phyloP scores from a whole-genome alignment of 345 rosid species.

The Boechera divaricarpa region DNA sequence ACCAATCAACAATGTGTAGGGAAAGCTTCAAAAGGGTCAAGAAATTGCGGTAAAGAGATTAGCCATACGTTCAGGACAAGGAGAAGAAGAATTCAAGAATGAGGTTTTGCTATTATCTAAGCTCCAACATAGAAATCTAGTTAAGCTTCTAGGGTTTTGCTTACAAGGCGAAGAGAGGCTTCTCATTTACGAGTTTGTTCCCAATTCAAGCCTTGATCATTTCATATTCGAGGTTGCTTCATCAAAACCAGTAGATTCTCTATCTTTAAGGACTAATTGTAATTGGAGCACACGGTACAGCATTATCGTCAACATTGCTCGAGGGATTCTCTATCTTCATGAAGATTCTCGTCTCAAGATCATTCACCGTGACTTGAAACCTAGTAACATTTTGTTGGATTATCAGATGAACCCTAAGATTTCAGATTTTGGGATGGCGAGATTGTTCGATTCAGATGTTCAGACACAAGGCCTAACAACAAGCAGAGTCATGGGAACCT shows the following conservation, averaged over 20 bases:
- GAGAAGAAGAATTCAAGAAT: constrained; percentile 45
- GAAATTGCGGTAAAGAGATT: constrained; percentile 49
- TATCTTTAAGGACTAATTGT: neutral
- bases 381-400: constrained; percentile 46
- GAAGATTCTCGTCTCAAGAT: constrained; percentile 55
- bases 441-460: constrained; percentile 44
- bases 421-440: constrained; percentile 59
- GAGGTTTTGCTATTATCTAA: constrained; percentile 22
- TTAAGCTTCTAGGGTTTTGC: constrained; percentile 53
- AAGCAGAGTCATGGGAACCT: constrained; percentile 43
- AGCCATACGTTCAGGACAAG: constrained; percentile 47
- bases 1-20: constrained; percentile 29
- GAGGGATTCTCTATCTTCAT: constrained; percentile 36
- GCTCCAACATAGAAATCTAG: constrained; percentile 37
- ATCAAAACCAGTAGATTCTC: neutral
- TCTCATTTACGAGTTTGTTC: constrained; percentile 51
- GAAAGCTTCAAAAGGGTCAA: constrained; percentile 35
- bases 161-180: constrained; percentile 45
- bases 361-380: constrained; percentile 35
- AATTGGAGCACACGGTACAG: constrained; percentile 1
- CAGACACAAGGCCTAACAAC: constrained; percentile 44
- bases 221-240: constrained; percentile 31
- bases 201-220: constrained; percentile 51
- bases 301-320: constrained; percentile 32
- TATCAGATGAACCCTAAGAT: constrained; percentile 54